Conservation (phyloP, 192 early-diverging fungal species). For the Backusella tarrabulga region DNA sequence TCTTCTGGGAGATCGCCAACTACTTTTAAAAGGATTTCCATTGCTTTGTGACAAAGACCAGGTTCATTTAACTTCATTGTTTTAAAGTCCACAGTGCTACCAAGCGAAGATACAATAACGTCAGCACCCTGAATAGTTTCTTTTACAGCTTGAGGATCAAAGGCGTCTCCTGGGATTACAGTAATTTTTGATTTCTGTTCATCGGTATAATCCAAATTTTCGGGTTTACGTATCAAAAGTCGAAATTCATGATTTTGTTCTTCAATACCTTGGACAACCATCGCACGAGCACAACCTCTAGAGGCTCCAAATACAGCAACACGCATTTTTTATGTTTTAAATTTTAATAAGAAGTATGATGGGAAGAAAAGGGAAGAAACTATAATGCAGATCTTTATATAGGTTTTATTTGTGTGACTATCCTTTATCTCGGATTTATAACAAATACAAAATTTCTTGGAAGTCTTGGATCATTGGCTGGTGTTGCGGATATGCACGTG, state of each 20-base stretch:
- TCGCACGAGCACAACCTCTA: constrained; percentile 17
- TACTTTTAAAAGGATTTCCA: constrained; percentile 6
- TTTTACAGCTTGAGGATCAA: constrained; percentile 29
- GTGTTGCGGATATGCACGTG: not conserved
- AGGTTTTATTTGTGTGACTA: not conserved
- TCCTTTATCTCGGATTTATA: not conserved
- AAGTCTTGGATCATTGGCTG: not conserved
- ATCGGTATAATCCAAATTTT: constrained; percentile 35
- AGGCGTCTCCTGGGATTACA: constrained; percentile 43
- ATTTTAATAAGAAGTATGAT: not conserved
- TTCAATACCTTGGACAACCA: constrained; percentile 20
- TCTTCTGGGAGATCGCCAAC: not conserved
- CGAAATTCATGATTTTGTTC: constrained; percentile 10
- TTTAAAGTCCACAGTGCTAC: constrained; percentile 24
- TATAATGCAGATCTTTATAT: not conserved
- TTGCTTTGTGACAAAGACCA: constrained; percentile 2
- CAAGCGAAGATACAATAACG: constrained; percentile 37
- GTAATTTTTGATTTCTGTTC: constrained; percentile 36
- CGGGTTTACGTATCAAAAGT: constrained; percentile 39
- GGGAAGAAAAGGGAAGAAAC: not conserved
- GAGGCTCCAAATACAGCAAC: constrained; percentile 21
- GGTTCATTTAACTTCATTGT: constrained; percentile 17
- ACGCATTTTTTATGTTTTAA: not conserved
- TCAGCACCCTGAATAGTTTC: constrained; percentile 38
- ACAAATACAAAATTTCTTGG: not conserved